Evolutionary conservation across 106 monocot genomes (phyloP).

Genomic region (Posidonia australis): DNA sequence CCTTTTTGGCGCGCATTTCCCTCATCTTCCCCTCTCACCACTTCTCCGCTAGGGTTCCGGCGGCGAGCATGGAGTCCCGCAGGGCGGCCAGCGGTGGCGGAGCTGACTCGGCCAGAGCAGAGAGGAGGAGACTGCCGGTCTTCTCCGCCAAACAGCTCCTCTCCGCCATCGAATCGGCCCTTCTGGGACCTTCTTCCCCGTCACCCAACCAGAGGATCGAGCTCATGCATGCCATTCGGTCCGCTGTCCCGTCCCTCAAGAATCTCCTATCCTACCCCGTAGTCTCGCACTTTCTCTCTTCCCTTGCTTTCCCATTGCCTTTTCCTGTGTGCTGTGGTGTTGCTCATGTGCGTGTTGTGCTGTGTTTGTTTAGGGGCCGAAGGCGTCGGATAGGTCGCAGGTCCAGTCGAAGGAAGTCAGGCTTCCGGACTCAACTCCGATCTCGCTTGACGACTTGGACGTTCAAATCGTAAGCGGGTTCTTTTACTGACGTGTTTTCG

Average conservation of each 20-base stretch:
- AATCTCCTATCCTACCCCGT: constrained; percentile 58
- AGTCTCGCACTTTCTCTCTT: background rate
- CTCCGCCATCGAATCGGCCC: constrained; percentile 42
- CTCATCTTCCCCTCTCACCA: background rate
- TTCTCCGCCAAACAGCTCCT: constrained; percentile 52
- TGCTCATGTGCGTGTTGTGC: background rate
- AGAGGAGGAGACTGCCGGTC: constrained; percentile 17
- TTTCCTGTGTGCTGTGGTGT: background rate
- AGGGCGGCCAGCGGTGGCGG: background rate
- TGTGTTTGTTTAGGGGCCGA: constrained; percentile 36
- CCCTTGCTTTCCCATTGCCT: background rate
- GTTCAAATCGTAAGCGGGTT: constrained; percentile 52
- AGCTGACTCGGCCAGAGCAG: background rate
- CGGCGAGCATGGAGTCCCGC: constrained; percentile 6
- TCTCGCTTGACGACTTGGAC: constrained; percentile 80
- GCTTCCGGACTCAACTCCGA: constrained; percentile 54
- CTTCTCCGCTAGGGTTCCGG: background rate
- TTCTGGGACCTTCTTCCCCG: constrained; percentile 61
- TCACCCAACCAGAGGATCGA: constrained; percentile 60
- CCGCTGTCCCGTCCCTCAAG: constrained; percentile 32
- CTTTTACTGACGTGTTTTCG: too few relatives aligned
- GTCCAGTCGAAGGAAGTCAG: constrained; percentile 68
- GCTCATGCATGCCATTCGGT: constrained; percentile 72
- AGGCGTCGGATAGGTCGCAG: constrained; percentile 70
- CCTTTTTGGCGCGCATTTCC: too few relatives aligned